phyloP scores from a whole-genome alignment of 192 early-diverging fungal species.

The Linnemannia elongata region DNA sequence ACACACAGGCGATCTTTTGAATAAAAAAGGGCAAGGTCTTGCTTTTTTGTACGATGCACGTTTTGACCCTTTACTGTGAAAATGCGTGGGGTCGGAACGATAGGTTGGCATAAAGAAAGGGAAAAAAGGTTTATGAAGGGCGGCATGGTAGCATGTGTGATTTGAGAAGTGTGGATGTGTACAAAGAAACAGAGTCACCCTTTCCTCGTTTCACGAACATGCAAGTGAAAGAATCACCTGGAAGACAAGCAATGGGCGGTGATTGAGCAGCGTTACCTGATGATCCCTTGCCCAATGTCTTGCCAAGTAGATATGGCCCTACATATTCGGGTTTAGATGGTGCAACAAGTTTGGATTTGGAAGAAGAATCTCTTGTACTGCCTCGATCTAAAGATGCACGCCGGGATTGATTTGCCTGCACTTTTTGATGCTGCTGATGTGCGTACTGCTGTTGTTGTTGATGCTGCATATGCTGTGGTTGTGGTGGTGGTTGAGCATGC shows the following conservation, averaged over 20 bases:
- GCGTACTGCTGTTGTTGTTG: slow-evolving; percentile 17
- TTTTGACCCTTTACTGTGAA: background rate
- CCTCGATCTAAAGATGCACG: slow-evolving; percentile 23
- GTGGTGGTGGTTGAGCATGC: background rate
- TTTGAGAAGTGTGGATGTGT: background rate
- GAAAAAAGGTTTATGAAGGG: background rate
- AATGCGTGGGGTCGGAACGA: background rate
- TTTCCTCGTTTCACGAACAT: too few species aligned
- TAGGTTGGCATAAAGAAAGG: background rate
- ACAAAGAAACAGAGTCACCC: too few species aligned
- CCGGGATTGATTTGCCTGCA: slow-evolving; percentile 11
- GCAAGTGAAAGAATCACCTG: background rate
- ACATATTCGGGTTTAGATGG: slow-evolving; percentile 50
- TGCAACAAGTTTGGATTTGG: slow-evolving; percentile 14
- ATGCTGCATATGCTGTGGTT: background rate
- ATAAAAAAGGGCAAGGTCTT: background rate
- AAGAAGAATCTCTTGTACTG: slow-evolving; percentile 15
- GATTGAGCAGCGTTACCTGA: slow-evolving; percentile 57
- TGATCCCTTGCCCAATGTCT: slow-evolving; percentile 65
- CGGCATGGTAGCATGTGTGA: background rate
- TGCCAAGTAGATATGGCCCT: slow-evolving; percentile 63
- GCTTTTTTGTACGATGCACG: slow-evolving; percentile 1
- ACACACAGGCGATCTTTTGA: background rate
- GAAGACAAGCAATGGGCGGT: too few species aligned
- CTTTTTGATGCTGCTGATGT: slow-evolving; percentile 24